Evolutionary conservation across 768 basidiomycete species (phyloP), one percentile per base, ranked within the genome.

Genomic region (Austroboletus festivus): DNA sequence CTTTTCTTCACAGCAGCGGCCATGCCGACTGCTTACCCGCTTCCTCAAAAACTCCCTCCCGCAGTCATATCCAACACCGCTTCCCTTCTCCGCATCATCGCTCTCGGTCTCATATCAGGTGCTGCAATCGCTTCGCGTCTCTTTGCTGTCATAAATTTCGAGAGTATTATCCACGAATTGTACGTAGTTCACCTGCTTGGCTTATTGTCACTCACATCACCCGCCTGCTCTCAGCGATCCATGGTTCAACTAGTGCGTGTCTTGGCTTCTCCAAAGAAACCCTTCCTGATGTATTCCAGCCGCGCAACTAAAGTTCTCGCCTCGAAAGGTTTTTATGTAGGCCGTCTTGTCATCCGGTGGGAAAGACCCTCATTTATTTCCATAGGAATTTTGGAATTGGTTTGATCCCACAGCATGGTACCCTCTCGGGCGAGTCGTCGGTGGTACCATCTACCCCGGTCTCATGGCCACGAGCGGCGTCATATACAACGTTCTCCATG

Each of bases 391-490:
- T 73, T 99, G 96, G 96, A 99, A 99, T 64, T 99, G 96, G 96
- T 99, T 99, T 65, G 96, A 99, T 70, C 94, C 94, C 19, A 96
- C 95, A 4, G 95, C 95, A 57, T 99, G 96, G 96, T 98, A 99
- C 61, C 96, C 96, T 11, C 83, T 99, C 0, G 96, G 96, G 38
- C 92, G 96, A 60, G 93, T 96, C 42, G 96, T 98, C 38, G 96
- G 96, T 44, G 95, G 95, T 43, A 99, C 96, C 13, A 89, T 99
- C 60, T 99, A 97, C 65, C 96, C 96, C 16, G 96, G 96, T 53
- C 74, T 98, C 33, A 99, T 98, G 96, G 92, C 90, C 22, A 99
- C 96, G 20, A 92, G 92, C 56, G 96, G 95, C 44, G 83, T 97
- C 59, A 99, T 99, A 63, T 97, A 93, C 79, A 93, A 89, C 64